These are phyloP conservation scores for Anisodus acutangulus DNA, from an alignment of 257 asterid genomes.

Conservation along the genomic window DNA sequence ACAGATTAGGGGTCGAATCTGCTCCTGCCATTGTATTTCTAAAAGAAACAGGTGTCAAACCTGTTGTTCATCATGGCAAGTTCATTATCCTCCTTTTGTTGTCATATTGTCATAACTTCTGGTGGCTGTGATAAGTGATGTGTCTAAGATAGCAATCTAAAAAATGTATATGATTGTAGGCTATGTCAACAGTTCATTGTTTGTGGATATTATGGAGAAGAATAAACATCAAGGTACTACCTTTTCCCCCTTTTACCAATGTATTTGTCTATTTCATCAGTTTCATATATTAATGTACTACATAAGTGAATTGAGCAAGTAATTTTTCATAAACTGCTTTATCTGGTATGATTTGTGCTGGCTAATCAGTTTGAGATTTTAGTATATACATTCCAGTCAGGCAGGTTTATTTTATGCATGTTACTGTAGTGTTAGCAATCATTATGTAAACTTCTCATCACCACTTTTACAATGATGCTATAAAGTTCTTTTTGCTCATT, in stretches of 20 bases:
- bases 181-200: slow-evolving; percentile 70
- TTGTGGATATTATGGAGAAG: slow-evolving; percentile 82
- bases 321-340: not conserved
- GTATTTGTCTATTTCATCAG: slow-evolving; percentile 5
- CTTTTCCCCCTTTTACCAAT: slow-evolving; percentile 28
- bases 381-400: not conserved
- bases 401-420: not conserved
- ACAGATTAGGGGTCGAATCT: slow-evolving; percentile 90
- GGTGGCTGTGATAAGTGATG: slow-evolving; percentile 15
- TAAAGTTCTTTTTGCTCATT: not conserved
- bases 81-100: slow-evolving; percentile 31
- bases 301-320: not conserved
- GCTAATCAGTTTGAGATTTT: slow-evolving; percentile 16
- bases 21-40: slow-evolving; percentile 90
- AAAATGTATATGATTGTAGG: slow-evolving; percentile 59
- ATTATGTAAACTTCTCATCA: slow-evolving; percentile 10
- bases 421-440: slow-evolving; percentile 18
- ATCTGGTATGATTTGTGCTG: not conserved
- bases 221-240: slow-evolving; percentile 77
- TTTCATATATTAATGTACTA: not conserved
- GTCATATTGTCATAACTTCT: not conserved
- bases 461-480: not conserved
- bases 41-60: slow-evolving; percentile 91
- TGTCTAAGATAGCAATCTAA: slow-evolving; percentile 41
- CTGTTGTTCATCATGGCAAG: slow-evolving; percentile 81